Base-by-base conservation (phyloP, 148 eudicot genomes). In the Selenicereus undatus region DNA sequence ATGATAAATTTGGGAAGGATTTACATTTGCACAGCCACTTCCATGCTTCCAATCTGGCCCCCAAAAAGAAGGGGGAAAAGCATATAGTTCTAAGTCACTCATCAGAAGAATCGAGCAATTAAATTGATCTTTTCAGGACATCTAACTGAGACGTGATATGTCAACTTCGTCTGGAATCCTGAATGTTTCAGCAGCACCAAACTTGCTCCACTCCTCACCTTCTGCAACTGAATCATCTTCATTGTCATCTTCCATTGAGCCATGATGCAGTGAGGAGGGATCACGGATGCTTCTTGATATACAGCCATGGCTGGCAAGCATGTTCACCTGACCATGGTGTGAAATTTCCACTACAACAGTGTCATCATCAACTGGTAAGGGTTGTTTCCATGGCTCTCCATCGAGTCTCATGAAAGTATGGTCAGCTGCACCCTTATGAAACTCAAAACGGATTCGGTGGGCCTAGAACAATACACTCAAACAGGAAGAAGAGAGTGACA, bases 361-460 rank as follows among this genome's bases (percentile, higher is more conserved):
- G 80, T 94, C 98, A 64, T 92, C 97, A 64, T 92, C 90, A 29
- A 62, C 87, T 0, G 97, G 95, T 29, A 92, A 90, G 27, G 98
- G 98, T 70, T 96, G 99, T 82, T 91, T 94, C 98, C 99, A 94
- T 48, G 99, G 99, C 69, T 97, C 99, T 48, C 99, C 98, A 76
- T 97, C 99, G 22, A 97, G 92, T 82, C 99, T 90, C 99, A 97
- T 97, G 81, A 29, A 96, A 1, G 97, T 91, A 72, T 87, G 85
- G 68, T 88, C 91, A 74, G 93, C 87, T 48, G 88, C 92, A 81
- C 94, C 95, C 86, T 90, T 97, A 64, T 84, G 90, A 76, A 97
- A 94, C 84, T 97, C 98, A 74, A 94, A 96, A 26, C 90, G 87
- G 42, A 97, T 84, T 60, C 94, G 78, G 35, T 73, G 87, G 74